These are phyloP conservation scores for Sugiyamaella valdiviana DNA, from an alignment of 805 yeast genomes.

Conservation along the genomic window DNA sequence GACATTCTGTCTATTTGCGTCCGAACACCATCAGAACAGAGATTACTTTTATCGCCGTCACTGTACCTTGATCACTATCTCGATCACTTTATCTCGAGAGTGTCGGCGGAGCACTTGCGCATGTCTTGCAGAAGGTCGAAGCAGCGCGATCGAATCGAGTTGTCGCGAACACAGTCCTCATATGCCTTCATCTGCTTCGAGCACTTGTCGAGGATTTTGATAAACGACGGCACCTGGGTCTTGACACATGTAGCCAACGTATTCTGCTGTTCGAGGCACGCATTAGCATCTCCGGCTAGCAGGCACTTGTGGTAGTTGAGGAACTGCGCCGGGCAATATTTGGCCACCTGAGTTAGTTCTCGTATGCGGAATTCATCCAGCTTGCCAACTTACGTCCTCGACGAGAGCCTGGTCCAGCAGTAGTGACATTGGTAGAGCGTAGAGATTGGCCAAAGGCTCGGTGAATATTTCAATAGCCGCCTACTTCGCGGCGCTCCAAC, in stretches of 20 bases:
- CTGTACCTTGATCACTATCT: too few species aligned
- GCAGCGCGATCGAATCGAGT: constrained; percentile 48
- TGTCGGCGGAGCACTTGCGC: constrained; percentile 55
- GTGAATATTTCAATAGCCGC: too few species aligned
- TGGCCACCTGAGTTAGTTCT: constrained; percentile 44
- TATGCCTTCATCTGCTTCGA: constrained; percentile 51
- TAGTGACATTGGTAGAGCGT: constrained; percentile 41
- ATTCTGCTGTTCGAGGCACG: constrained; percentile 51
- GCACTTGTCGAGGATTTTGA: constrained; percentile 60
- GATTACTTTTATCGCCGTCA: too few species aligned
- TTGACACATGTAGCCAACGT: constrained; percentile 58
- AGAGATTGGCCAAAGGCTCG: too few species aligned
- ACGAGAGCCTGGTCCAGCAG: constrained; percentile 64
- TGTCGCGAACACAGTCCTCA: constrained; percentile 54
- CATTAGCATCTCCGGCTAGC: constrained; percentile 44
- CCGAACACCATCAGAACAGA: too few species aligned
- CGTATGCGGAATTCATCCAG: background rate
- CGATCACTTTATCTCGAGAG: constrained; percentile 16
- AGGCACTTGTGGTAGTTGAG: constrained; percentile 70
- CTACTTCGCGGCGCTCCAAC: too few species aligned
- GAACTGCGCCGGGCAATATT: constrained; percentile 67
- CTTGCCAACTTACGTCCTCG: constrained; percentile 49
- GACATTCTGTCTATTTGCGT: too few species aligned
- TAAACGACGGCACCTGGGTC: constrained; percentile 61
- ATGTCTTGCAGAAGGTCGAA: constrained; percentile 46